Conservation (phyloP, 2,329 filamentous ascomycete genomes). For the Sclerotinia sclerotiorum region DNA sequence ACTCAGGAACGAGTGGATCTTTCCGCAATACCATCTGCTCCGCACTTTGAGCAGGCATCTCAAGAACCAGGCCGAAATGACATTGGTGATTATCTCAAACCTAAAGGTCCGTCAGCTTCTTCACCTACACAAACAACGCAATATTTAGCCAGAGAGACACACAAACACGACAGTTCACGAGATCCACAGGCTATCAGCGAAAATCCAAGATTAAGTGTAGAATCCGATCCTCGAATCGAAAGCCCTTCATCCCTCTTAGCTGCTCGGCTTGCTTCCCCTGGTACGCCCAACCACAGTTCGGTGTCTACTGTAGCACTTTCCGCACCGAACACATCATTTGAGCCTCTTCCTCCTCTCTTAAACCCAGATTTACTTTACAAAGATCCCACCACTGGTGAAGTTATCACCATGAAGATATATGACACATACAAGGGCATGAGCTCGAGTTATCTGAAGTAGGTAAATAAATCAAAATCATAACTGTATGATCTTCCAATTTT, state of each 20-base stretch:
- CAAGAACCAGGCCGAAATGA: background rate
- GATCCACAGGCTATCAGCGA: background rate
- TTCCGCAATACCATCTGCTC: background rate
- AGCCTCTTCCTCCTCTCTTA: constrained; percentile 5
- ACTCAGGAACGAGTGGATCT: background rate
- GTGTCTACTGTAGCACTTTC: background rate
- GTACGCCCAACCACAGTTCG: background rate
- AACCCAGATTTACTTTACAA: background rate
- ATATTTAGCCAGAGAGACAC: background rate
- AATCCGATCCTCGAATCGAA: background rate
- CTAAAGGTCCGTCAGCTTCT: background rate
- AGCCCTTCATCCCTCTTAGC: background rate
- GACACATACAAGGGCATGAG: background rate
- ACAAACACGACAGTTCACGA: background rate
- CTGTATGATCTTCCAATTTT: no score
- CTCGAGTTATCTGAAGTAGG: background rate
- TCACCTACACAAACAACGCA: background rate
- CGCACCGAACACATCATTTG: background rate
- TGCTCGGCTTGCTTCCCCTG: background rate
- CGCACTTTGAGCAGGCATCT: background rate
- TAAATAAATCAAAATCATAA: background rate
- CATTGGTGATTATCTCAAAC: background rate
- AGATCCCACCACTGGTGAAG: constrained; percentile 4
- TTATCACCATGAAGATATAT: constrained; percentile 1
- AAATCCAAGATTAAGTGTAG: background rate